These are phyloP conservation scores for Solanum gandarillasii DNA, from an alignment of 257 asterid genomes.

Conservation along the genomic window DNA sequence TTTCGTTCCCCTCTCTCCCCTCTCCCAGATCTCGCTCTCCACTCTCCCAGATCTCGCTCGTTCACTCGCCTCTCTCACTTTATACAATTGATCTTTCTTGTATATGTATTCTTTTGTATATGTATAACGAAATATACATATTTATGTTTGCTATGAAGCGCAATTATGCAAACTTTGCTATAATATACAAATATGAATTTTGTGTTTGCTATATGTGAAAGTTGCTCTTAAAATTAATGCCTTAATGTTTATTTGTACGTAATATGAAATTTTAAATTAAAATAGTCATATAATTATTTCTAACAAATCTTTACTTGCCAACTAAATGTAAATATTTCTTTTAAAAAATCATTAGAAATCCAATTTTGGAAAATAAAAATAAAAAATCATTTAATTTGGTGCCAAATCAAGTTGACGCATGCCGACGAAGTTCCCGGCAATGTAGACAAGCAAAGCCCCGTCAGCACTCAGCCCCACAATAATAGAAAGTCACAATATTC, in stretches of 20 bases:
- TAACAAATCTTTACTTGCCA: neutral
- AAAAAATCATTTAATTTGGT: neutral
- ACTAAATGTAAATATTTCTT: neutral
- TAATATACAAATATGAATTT: no score
- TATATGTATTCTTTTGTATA: no score
- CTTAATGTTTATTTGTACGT: neutral
- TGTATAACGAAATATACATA: no score
- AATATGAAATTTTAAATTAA: neutral
- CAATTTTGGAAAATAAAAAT: neutral
- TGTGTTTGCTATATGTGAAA: no score
- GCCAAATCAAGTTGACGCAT: neutral
- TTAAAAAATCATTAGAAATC: neutral
- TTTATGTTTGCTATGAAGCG: no score
- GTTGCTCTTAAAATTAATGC: neutral
- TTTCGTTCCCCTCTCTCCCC: no score
- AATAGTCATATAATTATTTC: neutral
- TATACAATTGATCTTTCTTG: no score
- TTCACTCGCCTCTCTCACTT: no score
- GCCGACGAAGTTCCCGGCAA: conserved; percentile 9
- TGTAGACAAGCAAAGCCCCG: conserved; percentile 11
- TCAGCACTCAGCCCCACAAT: conserved; percentile 11
- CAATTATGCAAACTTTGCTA: no score
- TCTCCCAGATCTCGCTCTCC: no score
- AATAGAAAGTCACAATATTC: neutral
- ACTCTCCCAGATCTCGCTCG: no score